Percentiles rank a stretch among this genome's conserved stretches.
Conservation (phyloP, 2,329 filamentous ascomycete species). For the Nemania abortiva region DNA sequence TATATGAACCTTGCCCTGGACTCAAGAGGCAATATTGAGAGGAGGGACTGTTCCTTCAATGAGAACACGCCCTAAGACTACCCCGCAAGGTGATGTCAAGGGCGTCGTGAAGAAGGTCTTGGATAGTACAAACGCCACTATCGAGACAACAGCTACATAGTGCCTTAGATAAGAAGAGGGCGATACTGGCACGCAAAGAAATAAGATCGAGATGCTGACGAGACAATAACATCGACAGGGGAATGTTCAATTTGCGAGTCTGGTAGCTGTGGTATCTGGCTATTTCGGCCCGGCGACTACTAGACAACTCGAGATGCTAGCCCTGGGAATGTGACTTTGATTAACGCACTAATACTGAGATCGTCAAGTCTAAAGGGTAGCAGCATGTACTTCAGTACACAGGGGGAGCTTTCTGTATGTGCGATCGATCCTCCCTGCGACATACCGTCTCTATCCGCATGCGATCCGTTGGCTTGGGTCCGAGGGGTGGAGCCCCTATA, state of each 20-base stretch:
- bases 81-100: constrained; percentile 48
- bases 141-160: constrained; percentile 38
- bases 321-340: constrained; percentile 51
- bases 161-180: constrained; percentile 29
- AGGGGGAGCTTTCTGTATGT: constrained; percentile 35
- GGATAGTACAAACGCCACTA: constrained; percentile 47
- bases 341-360: constrained; percentile 47
- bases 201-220: constrained; percentile 44
- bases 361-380: constrained; percentile 47
- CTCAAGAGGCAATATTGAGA: constrained; percentile 37
- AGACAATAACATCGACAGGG: constrained; percentile 47
- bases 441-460: constrained; percentile 30
- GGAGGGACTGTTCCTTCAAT: constrained; percentile 45
- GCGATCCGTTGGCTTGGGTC: constrained; percentile 42
- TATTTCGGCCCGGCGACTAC: constrained; percentile 40
- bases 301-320: constrained; percentile 23
- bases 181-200: constrained; percentile 49
- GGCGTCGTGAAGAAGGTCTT: constrained; percentile 47
- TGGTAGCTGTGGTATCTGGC: constrained; percentile 35
- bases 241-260: constrained; percentile 51
- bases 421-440: constrained; percentile 37
- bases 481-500: constrained; percentile 21
- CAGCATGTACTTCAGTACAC: constrained; percentile 42
- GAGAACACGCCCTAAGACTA: constrained; percentile 41
- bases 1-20: constrained; percentile 46